Base-by-base conservation (phyloP, 306 rosid species). In the Chamaecrista fasciculata region DNA sequence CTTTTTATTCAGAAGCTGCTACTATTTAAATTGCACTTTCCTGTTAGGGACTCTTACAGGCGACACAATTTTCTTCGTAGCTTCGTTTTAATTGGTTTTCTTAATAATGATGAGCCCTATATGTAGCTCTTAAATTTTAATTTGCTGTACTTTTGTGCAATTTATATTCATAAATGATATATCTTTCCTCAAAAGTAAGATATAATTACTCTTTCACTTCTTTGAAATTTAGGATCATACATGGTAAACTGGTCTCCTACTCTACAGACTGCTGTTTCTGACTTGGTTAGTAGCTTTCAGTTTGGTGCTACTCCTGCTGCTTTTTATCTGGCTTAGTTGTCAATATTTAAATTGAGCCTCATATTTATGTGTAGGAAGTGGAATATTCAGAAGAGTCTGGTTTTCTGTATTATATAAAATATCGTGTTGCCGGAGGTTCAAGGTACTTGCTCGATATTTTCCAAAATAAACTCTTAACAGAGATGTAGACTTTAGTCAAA, bases 241-340 rank as follows among this genome's bases (percentile, higher is more conserved):
- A 86, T 93, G 91, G 98, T 93, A 59, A 93, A 93, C 79, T 93
- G 98, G 98, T 88, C 98, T 80, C 98, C 98, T 31, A 66, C 72
- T 80, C 83, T 93, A 71, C 98, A 93, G 77, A 93, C 98, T 77
- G 98, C 98, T 55, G 97, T 93, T 78, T 93, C 98, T 36, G 98
- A 93, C 81, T 75, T 93, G 91, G 98, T 87, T 80, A 72, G 84
- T 74, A 55, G 25, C 53, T 62, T 71, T 74, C 33, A 11, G 59
- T 49, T 49, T 55, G 18, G 2, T 31, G 64, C 14, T 39, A 66
- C 40, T 11, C 49, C 11, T 70, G 21, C 65, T 46, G 33, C 37
- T 47, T 49, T 57, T 67, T 62, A 55, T 65, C 44, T 75, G 61
- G 44, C 83, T 50, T 44, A 12, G 72, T 58, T 40, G 44, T 33